These are phyloP conservation scores for Phoma sp. DNA, from an alignment of 2,329 filamentous ascomycete species.

Conservation along the genomic window DNA sequence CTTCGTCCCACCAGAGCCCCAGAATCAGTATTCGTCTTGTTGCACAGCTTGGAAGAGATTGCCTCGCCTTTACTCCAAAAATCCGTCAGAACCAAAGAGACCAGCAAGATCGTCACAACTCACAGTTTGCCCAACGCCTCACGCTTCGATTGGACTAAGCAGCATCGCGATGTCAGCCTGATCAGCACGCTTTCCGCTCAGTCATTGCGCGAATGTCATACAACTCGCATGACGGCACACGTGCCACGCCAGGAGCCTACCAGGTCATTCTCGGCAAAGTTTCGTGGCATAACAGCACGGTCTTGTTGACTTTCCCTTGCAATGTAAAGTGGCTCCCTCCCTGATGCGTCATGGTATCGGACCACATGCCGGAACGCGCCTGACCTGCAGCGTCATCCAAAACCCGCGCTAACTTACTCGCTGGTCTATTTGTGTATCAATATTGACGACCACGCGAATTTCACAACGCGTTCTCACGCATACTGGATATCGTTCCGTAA, in stretches of 20 bases:
- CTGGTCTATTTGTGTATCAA: slow-evolving; percentile 1
- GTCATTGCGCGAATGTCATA: background rate
- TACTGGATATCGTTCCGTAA: background rate
- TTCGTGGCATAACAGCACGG: slow-evolving; percentile 6
- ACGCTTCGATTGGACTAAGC: no score
- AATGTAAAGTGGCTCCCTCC: slow-evolving; percentile 6
- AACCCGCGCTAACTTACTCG: slow-evolving; percentile 10
- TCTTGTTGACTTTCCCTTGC: background rate
- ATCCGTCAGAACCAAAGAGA: no score
- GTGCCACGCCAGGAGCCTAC: background rate
- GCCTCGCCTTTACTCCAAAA: no score
- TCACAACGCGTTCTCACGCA: no score
- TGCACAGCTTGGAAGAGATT: no score
- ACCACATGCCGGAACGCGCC: slow-evolving; percentile 8
- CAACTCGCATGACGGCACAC: background rate
- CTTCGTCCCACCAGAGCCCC: no score
- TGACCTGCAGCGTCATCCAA: slow-evolving; percentile 22
- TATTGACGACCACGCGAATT: background rate
- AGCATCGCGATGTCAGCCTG: background rate
- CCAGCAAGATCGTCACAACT: no score
- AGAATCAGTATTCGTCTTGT: no score
- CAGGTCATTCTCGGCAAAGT: background rate
- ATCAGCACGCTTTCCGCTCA: background rate
- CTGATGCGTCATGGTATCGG: slow-evolving; percentile 15
- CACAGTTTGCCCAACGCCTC: no score